These are phyloP conservation scores for Allantophomopsis cytisporea DNA, from an alignment of 2,329 filamentous ascomycete genomes.

Conservation along the genomic window DNA sequence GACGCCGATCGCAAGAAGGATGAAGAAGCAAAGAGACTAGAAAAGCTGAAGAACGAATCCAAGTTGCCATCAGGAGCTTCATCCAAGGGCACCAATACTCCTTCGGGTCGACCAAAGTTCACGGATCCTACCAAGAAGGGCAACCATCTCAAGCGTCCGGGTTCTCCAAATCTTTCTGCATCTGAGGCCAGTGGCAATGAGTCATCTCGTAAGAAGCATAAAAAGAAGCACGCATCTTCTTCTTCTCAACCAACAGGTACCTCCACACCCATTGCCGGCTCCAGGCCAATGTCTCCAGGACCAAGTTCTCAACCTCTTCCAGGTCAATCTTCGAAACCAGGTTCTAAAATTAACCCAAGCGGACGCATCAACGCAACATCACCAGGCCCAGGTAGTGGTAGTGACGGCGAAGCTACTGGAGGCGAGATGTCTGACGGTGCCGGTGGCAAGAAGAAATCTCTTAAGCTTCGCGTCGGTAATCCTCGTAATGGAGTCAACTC, in stretches of 20 bases:
- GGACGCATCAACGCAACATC: conserved; percentile 14
- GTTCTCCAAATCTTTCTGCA: conserved; percentile 62
- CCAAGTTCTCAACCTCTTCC: conserved; percentile 9
- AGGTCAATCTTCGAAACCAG: conserved; percentile 15
- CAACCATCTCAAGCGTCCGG: conserved; percentile 60
- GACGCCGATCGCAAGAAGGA: conserved; percentile 49
- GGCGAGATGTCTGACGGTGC: conserved; percentile 51
- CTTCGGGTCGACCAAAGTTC: conserved; percentile 41
- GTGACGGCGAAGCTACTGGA: conserved; percentile 60
- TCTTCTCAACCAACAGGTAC: conserved; percentile 35
- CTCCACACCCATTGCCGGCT: conserved; percentile 36
- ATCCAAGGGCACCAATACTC: conserved; percentile 58
- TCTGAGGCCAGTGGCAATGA: conserved; percentile 86
- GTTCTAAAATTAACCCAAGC: conserved; percentile 13
- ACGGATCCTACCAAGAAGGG: conserved; percentile 34
- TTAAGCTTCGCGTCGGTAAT: conserved; percentile 34
- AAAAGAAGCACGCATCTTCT: conserved; percentile 49
- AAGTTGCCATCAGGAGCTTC: conserved; percentile 34
- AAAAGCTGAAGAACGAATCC: conserved; percentile 31
- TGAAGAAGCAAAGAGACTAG: conserved; percentile 40
- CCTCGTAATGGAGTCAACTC: conserved; percentile 29
- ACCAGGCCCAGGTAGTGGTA: conserved; percentile 42
- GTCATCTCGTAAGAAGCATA: conserved; percentile 66
- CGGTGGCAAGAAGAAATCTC: conserved; percentile 38
- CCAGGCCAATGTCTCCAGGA: conserved; percentile 12